Percentiles rank a stretch among this genome's conserved stretches.
phyloP scores from a whole-genome alignment of 441 rosid species.

The Gossypium schwendimanii region DNA sequence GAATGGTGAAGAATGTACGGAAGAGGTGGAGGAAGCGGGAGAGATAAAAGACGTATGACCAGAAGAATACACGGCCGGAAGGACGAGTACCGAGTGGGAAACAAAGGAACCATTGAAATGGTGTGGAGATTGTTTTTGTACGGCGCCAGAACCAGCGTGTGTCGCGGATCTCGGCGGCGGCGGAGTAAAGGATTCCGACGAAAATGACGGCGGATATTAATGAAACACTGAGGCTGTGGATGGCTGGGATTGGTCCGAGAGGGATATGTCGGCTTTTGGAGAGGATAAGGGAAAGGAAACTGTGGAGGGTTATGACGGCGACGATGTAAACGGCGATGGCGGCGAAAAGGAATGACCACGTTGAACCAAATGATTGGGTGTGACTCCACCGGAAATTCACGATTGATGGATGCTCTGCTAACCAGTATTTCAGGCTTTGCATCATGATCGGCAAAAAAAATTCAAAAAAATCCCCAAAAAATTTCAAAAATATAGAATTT shows the following conservation, averaged over 20 bases:
- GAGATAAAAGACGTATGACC: slow-evolving; percentile 86
- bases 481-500: no score
- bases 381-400: slow-evolving; percentile 83
- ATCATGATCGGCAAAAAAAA: neutral
- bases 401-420: slow-evolving; percentile 67
- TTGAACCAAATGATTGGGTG: slow-evolving; percentile 70
- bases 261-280: slow-evolving; percentile 32
- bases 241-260: slow-evolving; percentile 69
- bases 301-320: slow-evolving; percentile 37
- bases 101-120: slow-evolving; percentile 84
- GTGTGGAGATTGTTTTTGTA: slow-evolving; percentile 36
- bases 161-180: slow-evolving; percentile 69
- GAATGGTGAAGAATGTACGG: slow-evolving; percentile 55
- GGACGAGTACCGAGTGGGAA: slow-evolving; percentile 87
- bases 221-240: slow-evolving; percentile 57
- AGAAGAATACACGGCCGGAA: slow-evolving; percentile 90
- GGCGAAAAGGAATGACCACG: slow-evolving; percentile 69
- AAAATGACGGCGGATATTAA: slow-evolving; percentile 55
- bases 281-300: slow-evolving; percentile 27
- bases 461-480: neutral
- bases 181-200: slow-evolving; percentile 62
- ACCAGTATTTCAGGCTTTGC: slow-evolving; percentile 29
- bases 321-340: slow-evolving; percentile 47
- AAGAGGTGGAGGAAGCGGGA: slow-evolving; percentile 72
- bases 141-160: slow-evolving; percentile 80